Base-by-base conservation (phyloP, 805 yeast species). In the Danielia oregonensis region DNA sequence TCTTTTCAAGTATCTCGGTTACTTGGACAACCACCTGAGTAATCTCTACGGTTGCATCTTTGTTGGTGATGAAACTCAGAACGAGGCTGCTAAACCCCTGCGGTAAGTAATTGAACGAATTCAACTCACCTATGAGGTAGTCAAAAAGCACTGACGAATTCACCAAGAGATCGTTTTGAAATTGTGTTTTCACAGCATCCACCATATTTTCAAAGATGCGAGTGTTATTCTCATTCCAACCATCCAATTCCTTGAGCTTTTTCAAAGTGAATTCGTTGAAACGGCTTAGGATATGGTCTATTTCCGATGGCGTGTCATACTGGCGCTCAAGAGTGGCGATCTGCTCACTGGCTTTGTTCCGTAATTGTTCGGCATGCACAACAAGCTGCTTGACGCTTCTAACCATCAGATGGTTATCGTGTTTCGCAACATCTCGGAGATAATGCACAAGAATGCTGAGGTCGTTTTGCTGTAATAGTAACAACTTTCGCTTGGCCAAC, bases 121-220 rank as follows among this genome's bases (percentile, higher is more conserved):
- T 38, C 22, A 61, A 31, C 26, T 57, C 58, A 13, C 54, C 52
- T 4, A 63, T 43, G 40, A 48, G 68, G 34, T 71, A 69, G 48
- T 80, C 88, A 48, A 74, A 70, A 19, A 77, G 55, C 4, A 75
- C 56, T 0, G 83, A 72, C 1, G 86, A 71, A 42, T 72, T 71
- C 37, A 74, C 68, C 15, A 80, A 54, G 5, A 81, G 64, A 24
- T 79, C 79, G 33, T 63, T 68, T 26, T 79, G 79, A 3, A 76
- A 55, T 0, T 68, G 53, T 16, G 74, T 76, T 22, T 65, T 69
- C 23, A 81, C 53, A 19, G 67, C 50, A 1, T 58, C 54, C 4
- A 78, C 49, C 29, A 65, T 55, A 2, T 58, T 49, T 11, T 72
- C 68, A 36, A 71, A 75, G 0, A 66, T 38, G 2, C 51, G 34